Conservation (phyloP, 371 early-diverging fungal genomes). For the Batkoa obscura region DNA sequence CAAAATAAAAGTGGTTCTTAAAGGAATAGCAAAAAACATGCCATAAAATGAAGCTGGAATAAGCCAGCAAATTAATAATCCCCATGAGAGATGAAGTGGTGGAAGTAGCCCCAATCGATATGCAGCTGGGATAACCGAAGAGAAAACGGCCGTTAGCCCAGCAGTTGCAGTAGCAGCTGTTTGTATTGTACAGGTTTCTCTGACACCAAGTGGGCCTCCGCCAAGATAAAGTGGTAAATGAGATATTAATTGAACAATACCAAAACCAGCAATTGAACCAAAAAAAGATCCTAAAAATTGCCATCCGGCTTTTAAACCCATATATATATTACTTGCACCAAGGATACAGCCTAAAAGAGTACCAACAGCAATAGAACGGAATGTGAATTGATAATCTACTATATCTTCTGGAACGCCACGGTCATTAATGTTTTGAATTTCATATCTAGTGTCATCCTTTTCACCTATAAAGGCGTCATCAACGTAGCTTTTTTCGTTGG, state of each 20-base stretch:
- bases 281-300: conserved; percentile 29
- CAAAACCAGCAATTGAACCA: conserved; percentile 51
- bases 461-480: no score
- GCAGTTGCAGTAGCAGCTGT: conserved; percentile 50
- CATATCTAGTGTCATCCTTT: no score
- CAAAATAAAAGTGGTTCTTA: conserved; percentile 44
- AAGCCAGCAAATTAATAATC: conserved; percentile 28
- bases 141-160: conserved; percentile 41
- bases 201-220: conserved; percentile 41
- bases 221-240: conserved; percentile 22
- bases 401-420: no score
- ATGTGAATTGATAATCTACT: conserved; percentile 3
- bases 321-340: conserved; percentile 24
- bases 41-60: conserved; percentile 43
- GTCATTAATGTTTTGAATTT: no score
- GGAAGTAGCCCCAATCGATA: conserved; percentile 36
- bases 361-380: conserved; percentile 22
- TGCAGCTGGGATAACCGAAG: conserved; percentile 47
- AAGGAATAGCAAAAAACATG: conserved; percentile 53
- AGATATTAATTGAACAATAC: conserved; percentile 35
- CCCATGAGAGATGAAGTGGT: conserved; percentile 20
- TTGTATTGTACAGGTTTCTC: conserved; percentile 47
- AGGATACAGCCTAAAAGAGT: conserved; percentile 22
- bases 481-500: no score
- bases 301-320: conserved; percentile 25